Base-by-base conservation (phyloP, 768 basidiomycete species). In the Kockovaella imperatae region DNA sequence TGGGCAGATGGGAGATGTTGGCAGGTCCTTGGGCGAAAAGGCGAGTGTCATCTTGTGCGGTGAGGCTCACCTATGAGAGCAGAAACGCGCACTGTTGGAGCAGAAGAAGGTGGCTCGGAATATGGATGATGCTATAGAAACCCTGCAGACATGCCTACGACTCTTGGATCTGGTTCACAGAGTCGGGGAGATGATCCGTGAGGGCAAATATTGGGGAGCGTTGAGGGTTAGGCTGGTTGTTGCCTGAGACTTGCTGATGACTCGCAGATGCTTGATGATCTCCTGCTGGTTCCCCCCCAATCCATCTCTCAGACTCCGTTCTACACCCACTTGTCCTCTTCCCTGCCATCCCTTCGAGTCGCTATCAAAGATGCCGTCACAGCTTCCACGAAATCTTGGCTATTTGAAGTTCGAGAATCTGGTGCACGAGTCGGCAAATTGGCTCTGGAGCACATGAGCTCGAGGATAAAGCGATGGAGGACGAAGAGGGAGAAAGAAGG, bases 131-230 rank as follows among this genome's bases (percentile, higher is more conserved):
- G 87, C 87, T 14, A 90, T 99, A 57, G 95, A 97, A 67, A 87
- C 87, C 6, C 74, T 97, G 11, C 91, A 97, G 72, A 85, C 87
- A 13, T 93, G 87, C 64, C 74, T 99, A 51, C 81, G 89, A 50
- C 82, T 97, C 4, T 74, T 99, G 55, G 95, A 99, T 67, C 83
- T 95, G 50, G 84, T 95, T 13, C 80, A 89, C 70, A 81, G 89
- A 35, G 88, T 97, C 42, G 83, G 86, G 28, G 82, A 87, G 68
- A 89, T 97, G 83, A 85, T 99, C 61, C 79, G 80, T 61, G 83
- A 90, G 60, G 86, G 86, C 45, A 90, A 84, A 75, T 96, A 89
- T 73, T 97, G 89, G 87, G 91, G 89, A 67, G 95, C 95, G 36
- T 71, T 97, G 68, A 77, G 93, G 75, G 89, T 95, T 70, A 71